Percentiles rank a stretch among this genome's conserved stretches.
Evolutionary conservation across 352 stramenopile genomes (phyloP).

Genomic region (Aphanomyces invadans): DNA sequence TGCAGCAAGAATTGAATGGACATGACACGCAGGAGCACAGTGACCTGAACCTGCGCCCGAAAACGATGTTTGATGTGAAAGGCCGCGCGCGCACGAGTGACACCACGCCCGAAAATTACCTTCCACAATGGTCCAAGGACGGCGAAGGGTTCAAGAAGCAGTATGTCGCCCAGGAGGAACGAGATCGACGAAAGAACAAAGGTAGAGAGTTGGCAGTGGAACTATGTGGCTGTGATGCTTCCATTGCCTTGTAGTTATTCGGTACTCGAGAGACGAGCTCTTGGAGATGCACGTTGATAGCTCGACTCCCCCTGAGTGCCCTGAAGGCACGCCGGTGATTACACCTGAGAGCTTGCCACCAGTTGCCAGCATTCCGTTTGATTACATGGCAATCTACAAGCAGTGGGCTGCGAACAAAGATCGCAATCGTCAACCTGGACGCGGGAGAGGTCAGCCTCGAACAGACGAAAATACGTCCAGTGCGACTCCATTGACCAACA

Average conservation of each 20-base stretch:
- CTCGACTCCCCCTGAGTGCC: conserved; percentile 39
- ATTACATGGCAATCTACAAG: conserved; percentile 85
- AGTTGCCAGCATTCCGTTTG: conserved; percentile 66
- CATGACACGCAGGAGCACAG: background rate
- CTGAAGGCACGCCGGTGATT: conserved; percentile 54
- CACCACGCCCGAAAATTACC: conserved; percentile 54
- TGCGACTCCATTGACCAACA: conserved; percentile 13
- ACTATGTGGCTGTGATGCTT: background rate
- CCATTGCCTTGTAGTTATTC: conserved; percentile 35
- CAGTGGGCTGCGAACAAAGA: conserved; percentile 44
- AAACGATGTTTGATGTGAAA: conserved; percentile 86
- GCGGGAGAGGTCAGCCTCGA: conserved; percentile 46
- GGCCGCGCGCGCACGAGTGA: conserved; percentile 56
- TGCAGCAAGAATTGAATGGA: background rate
- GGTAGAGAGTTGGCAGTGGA: conserved; percentile 27
- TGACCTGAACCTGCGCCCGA: conserved; percentile 44
- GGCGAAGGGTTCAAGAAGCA: conserved; percentile 59
- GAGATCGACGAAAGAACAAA: conserved; percentile 60
- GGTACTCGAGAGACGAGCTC: conserved; percentile 75
- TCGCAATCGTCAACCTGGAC: conserved; percentile 67
- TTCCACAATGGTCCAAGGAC: conserved; percentile 81
- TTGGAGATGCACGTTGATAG: conserved; percentile 61
- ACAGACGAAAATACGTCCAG: background rate
- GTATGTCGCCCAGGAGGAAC: conserved; percentile 28
- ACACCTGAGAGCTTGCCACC: conserved; percentile 60